phyloP scores from a whole-genome alignment of 2,329 filamentous ascomycete genomes.

The Fusarium hostae region DNA sequence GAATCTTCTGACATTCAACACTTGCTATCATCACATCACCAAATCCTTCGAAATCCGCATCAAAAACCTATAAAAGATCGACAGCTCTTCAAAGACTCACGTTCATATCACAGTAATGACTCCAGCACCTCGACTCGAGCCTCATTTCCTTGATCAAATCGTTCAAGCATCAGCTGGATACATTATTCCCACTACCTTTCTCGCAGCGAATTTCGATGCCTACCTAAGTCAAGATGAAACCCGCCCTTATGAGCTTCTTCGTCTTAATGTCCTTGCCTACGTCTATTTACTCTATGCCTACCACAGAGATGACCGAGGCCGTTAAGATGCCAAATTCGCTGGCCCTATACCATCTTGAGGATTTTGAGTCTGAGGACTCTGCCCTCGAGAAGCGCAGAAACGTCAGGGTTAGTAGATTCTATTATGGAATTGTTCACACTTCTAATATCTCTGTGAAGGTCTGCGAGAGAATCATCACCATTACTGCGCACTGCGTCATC shows the following conservation, averaged over 20 bases:
- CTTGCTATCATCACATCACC: neutral
- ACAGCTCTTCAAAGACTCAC: accelerated
- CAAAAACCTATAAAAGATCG: accelerated
- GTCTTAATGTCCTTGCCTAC: neutral
- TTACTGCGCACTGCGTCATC: accelerated
- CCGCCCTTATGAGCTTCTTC: neutral
- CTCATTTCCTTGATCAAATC: neutral
- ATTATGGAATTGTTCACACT: neutral
- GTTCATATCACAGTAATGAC: neutral
- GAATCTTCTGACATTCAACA: neutral
- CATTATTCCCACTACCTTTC: accelerated
- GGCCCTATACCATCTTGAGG: neutral
- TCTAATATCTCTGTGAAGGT: neutral
- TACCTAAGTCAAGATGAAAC: neutral
- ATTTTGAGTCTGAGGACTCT: neutral
- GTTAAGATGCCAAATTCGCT: accelerated
- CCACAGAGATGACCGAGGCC: neutral
- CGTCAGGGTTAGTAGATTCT: neutral
- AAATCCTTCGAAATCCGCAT: accelerated
- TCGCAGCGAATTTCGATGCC: neutral
- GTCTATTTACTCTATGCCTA: neutral
- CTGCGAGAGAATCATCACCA: accelerated
- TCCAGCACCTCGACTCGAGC: accelerated
- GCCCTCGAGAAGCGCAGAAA: neutral
- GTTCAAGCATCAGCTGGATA: neutral